phyloP scores from a whole-genome alignment of 768 basidiomycete genomes.

The Pisolithus tinctorius region DNA sequence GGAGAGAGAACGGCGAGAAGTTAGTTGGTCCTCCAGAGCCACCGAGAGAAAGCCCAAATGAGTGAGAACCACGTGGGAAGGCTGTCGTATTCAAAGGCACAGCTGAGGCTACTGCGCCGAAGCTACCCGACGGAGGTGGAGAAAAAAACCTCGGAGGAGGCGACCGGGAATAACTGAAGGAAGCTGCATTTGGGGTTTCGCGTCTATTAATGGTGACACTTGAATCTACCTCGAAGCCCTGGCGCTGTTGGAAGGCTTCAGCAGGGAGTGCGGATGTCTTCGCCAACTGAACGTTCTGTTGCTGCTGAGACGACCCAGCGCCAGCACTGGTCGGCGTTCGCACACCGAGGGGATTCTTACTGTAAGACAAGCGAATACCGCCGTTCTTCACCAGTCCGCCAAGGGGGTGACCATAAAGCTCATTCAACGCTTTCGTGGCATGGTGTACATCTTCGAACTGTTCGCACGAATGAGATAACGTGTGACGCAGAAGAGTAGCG shows the following conservation, averaged over 20 bases:
- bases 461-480: constrained; percentile 3
- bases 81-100: constrained; percentile 20
- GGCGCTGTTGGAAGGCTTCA: constrained; percentile 25
- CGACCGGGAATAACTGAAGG: constrained; percentile 28
- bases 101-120: constrained; percentile 18
- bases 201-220: constrained; percentile 14
- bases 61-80: constrained; percentile 24
- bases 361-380: constrained; percentile 94
- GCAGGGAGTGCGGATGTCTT: constrained; percentile 22
- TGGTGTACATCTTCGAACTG: constrained; percentile 87
- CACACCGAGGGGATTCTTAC: constrained; percentile 96
- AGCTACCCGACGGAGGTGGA: constrained; percentile 24
- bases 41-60: constrained; percentile 27
- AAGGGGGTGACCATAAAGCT: constrained; percentile 87
- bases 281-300: constrained; percentile 14
- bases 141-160: constrained; percentile 29
- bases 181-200: constrained; percentile 18
- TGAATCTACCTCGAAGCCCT: constrained; percentile 23
- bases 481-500: background rate
- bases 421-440: constrained; percentile 83
- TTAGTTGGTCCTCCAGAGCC: constrained; percentile 13
- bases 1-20: constrained; percentile 28
- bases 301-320: constrained; percentile 20
- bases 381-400: constrained; percentile 89
- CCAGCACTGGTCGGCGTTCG: constrained; percentile 65